Evolutionary conservation across 83 land plant species (phyloP).

Genomic region (Diphasiastrum complanatum): DNA sequence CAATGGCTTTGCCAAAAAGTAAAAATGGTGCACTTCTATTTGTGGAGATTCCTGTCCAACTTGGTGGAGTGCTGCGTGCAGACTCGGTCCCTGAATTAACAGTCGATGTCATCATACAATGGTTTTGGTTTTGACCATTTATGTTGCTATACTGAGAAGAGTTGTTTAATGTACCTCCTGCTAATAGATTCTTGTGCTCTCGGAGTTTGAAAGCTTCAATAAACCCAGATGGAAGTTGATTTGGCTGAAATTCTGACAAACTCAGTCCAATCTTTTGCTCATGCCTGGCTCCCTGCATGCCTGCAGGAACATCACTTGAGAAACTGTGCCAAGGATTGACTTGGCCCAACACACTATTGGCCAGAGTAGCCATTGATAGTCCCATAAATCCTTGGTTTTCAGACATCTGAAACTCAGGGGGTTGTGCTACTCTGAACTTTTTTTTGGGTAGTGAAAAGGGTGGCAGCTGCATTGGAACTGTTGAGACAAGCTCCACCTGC

Average conservation of each 20-base stretch:
- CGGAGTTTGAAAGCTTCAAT: slow-evolving; percentile 29
- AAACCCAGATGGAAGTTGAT: slow-evolving; percentile 54
- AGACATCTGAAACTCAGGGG: neutral
- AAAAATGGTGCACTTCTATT: slow-evolving; percentile 36
- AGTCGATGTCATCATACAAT: slow-evolving; percentile 46
- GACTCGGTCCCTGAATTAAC: slow-evolving; percentile 25
- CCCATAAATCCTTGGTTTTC: slow-evolving; percentile 46
- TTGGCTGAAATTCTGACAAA: slow-evolving; percentile 55
- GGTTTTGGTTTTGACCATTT: slow-evolving; percentile 14
- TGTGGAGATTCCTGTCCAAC: slow-evolving; percentile 26
- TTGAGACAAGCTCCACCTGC: slow-evolving; percentile 16
- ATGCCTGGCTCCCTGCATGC: slow-evolving; percentile 99
- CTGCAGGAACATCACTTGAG: slow-evolving; percentile 68
- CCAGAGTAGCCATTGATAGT: slow-evolving; percentile 43
- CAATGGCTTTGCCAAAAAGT: slow-evolving; percentile 69
- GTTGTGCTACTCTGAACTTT: slow-evolving; percentile 5
- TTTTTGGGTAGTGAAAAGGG: slow-evolving; percentile 9
- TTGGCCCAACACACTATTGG: slow-evolving; percentile 44
- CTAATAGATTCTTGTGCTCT: slow-evolving; percentile 25
- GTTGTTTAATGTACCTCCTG: slow-evolving; percentile 6
- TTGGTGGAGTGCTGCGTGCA: slow-evolving; percentile 23
- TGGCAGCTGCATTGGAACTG: slow-evolving; percentile 15
- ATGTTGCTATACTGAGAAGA: neutral
- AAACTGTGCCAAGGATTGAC: slow-evolving; percentile 54
- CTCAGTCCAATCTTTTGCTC: slow-evolving; percentile 59